Base-by-base conservation (phyloP, 225 moss, liverwort and hornwort species). In the Polytrichum commune region DNA sequence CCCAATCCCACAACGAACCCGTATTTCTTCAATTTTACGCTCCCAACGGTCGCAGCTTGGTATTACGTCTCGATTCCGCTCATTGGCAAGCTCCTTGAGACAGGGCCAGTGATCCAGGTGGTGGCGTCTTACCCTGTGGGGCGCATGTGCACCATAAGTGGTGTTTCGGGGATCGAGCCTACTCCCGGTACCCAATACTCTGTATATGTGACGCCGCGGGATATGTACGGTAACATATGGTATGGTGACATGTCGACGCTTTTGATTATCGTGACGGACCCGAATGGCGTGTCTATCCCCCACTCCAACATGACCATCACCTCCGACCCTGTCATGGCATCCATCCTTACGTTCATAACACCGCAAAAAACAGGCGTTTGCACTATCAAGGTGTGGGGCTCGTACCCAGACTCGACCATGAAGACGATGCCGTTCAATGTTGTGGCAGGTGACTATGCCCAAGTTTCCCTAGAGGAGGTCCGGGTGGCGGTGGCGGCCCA, bases 61-160 rank as follows among this genome's bases (percentile, higher is more conserved):
- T 79, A 83, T 46, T 78, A 75, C 68, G 76, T 76, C 54, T 64
- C 38, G 5, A 83, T 83, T 20, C 82, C 76, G 19, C 46, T 80
- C 27, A 29, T 70, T 53, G 66, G 25, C 8, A 78, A 78, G 69
- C 56, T 23, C 29, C 61, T 79, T 62, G 69, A 75, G 68, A 78
- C 72, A 19, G 6, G 7, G 2, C 5, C 73, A 16, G 61, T 79
- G 18, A 70, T 83, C 53, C 24, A 10, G 27, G 73, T 7, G 61
- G 1, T 75, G 55, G 72, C 82, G 27, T 68, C 69, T 63, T 62
- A 27, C 25, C 72, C 78, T 54, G 54, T 73, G 55, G 78, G 75
- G 27, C 13, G 4, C 0, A 78, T 75, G 75, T 79, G 69, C 65
- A 69, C 65, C 27, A 76, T 83, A 38, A 83, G 75, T 58, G 73